Percentiles rank a stretch among this genome's conserved stretches.
Conservation (phyloP, 1,139 yeast species). For the Zhuliangozyma parablackwelliae region DNA sequence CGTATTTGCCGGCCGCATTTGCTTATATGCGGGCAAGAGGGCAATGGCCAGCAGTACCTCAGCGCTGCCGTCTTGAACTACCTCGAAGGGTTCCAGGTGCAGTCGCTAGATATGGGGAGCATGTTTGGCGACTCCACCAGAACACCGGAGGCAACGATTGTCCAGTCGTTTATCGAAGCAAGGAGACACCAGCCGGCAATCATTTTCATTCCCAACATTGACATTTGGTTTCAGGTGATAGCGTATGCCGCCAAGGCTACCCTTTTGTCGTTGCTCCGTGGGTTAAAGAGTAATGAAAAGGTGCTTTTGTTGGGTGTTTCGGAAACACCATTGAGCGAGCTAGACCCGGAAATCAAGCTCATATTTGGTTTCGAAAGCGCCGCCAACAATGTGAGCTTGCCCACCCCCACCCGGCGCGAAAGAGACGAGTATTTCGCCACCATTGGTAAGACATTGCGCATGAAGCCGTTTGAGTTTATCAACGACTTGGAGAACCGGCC, state of each 20-base stretch:
- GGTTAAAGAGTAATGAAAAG: conserved; percentile 67
- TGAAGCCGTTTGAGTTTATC: conserved; percentile 63
- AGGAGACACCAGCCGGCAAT: conserved; percentile 88
- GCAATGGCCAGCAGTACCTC: conserved; percentile 85
- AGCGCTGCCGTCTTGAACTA: conserved; percentile 78
- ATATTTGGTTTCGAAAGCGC: conserved; percentile 51
- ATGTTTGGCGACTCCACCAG: conserved; percentile 76
- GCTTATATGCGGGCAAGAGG: conserved; percentile 67
- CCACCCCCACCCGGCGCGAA: conserved; percentile 33
- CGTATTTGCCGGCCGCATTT: conserved; percentile 82
- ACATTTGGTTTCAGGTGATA: conserved; percentile 69
- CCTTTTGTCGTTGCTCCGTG: conserved; percentile 62
- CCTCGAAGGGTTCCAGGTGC: conserved; percentile 88
- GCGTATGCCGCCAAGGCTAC: conserved; percentile 70
- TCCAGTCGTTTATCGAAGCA: conserved; percentile 85
- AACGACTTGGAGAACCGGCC: conserved; percentile 52
- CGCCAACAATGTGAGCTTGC: conserved; percentile 45
- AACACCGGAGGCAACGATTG: conserved; percentile 79
- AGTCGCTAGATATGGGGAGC: conserved; percentile 75
- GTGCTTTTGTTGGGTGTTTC: conserved; percentile 76
- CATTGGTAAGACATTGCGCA: conserved; percentile 50
- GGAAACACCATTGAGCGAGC: conserved; percentile 37
- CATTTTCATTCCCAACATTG: conserved; percentile 77
- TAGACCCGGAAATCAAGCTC: conserved; percentile 34
- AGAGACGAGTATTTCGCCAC: conserved; percentile 54